Conservation (phyloP, 2,329 filamentous ascomycete genomes). For the Penicillium digitatum region DNA sequence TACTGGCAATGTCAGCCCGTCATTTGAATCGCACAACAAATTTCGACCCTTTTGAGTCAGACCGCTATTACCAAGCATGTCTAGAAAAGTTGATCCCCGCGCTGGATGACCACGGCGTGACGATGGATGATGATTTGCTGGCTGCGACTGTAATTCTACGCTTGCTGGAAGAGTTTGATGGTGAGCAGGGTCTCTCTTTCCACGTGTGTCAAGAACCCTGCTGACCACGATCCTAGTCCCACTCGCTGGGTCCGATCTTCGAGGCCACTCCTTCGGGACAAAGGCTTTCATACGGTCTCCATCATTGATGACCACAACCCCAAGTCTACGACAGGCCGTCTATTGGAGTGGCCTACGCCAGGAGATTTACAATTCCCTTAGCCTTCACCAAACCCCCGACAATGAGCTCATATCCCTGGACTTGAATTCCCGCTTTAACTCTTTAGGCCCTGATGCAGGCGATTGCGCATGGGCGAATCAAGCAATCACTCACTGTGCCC, state of each 20-base stretch:
- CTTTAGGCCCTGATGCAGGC: constrained; percentile 37
- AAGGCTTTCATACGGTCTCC: constrained; percentile 22
- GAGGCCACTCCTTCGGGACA: constrained; percentile 23
- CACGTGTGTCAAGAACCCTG: not conserved
- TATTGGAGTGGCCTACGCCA: constrained; percentile 28
- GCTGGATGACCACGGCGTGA: constrained; percentile 38
- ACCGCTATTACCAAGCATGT: constrained; percentile 42
- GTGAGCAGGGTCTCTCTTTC: constrained; percentile 13
- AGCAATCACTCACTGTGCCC: constrained; percentile 33
- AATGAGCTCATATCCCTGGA: constrained; percentile 29
- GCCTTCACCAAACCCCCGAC: constrained; percentile 27
- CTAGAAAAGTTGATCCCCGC: constrained; percentile 41
- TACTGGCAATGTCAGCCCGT: constrained; percentile 42
- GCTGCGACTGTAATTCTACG: constrained; percentile 43
- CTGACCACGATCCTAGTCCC: constrained; percentile 18
- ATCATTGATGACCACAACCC: constrained; percentile 21
- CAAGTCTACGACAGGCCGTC: constrained; percentile 28
- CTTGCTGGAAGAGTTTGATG: constrained; percentile 43
- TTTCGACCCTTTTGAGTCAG: constrained; percentile 42
- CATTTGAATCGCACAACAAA: constrained; percentile 40
- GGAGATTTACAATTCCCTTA: constrained; percentile 35
- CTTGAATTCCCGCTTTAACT: constrained; percentile 25
- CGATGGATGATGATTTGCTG: constrained; percentile 40
- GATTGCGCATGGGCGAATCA: constrained; percentile 44
- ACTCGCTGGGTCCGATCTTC: constrained; percentile 22